phyloP scores from a whole-genome alignment of 176 grass and related monocot species.

The Cenchrus purpureus region DNA sequence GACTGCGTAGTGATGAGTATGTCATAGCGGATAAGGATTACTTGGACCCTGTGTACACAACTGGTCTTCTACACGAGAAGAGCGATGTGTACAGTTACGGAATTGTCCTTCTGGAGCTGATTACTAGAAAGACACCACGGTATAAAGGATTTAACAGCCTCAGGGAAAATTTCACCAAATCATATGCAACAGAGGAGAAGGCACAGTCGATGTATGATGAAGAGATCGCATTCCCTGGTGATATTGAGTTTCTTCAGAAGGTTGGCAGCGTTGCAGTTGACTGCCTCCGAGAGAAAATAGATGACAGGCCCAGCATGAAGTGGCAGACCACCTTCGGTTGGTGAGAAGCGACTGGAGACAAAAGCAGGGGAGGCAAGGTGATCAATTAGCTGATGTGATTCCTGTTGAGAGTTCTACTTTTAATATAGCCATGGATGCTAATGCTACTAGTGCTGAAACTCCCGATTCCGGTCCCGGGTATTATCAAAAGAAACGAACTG shows the following conservation, averaged over 20 bases:
- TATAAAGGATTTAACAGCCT: slow-evolving; percentile 1
- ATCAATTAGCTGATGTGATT: background rate
- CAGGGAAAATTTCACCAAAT: background rate
- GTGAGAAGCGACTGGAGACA: background rate
- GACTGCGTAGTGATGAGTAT: background rate
- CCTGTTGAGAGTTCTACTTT: background rate
- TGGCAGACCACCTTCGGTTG: background rate
- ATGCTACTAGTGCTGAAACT: background rate
- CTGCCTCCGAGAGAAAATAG: slow-evolving; percentile 3
- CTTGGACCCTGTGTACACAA: background rate
- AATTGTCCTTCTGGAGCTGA: slow-evolving; percentile 14
- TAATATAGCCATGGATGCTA: background rate
- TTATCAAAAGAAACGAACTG: background rate
- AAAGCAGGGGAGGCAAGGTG: background rate
- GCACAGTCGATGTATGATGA: background rate
- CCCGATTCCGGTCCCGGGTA: background rate
- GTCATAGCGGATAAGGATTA: background rate
- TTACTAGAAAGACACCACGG: background rate
- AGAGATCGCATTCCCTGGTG: background rate
- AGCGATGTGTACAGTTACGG: background rate
- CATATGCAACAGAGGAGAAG: background rate
- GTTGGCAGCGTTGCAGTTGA: background rate
- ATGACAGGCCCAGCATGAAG: slow-evolving; percentile 1
- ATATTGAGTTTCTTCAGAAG: background rate
- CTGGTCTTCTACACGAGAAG: background rate